A percentile compares a stretch with the other conserved stretches of the same genome.
Conservation (phyloP, 1,284 basidiomycete genomes). For the Trichosporon sp. region DNA sequence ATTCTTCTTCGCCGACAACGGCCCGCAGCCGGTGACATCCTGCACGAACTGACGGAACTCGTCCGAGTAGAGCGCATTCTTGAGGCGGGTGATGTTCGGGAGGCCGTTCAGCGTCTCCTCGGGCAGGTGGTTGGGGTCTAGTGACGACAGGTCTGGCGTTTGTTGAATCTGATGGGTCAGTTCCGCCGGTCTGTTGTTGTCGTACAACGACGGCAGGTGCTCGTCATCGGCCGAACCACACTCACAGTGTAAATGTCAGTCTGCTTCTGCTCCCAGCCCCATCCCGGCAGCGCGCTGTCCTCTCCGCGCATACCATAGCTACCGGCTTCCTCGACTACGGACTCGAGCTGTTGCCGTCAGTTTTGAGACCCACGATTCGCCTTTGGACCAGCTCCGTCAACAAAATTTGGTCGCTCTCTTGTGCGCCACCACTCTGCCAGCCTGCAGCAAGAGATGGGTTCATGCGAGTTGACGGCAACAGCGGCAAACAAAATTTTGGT, state of each 20-base stretch:
- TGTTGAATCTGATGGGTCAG: slow-evolving; percentile 75
- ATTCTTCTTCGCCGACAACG: slow-evolving; percentile 85
- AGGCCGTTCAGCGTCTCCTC: slow-evolving; percentile 67
- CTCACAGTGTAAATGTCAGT: slow-evolving; percentile 97
- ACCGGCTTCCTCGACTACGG: slow-evolving; percentile 64
- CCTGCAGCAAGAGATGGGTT: neutral
- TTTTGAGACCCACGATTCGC: slow-evolving; percentile 24
- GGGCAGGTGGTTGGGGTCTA: slow-evolving; percentile 67
- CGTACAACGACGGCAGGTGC: neutral
- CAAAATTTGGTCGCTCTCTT: neutral
- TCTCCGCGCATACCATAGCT: slow-evolving; percentile 54
- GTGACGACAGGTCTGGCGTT: slow-evolving; percentile 94
- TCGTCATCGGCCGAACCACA: neutral
- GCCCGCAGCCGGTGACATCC: slow-evolving; percentile 88
- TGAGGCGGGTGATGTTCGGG: slow-evolving; percentile 75
- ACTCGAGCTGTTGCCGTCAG: slow-evolving; percentile 61
- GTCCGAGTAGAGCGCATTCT: slow-evolving; percentile 88
- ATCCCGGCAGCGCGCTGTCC: slow-evolving; percentile 54
- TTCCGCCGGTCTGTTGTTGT: neutral
- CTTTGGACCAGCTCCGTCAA: neutral
- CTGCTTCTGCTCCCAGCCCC: slow-evolving; percentile 91
- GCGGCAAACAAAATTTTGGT: slow-evolving; percentile 18
- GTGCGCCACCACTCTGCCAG: neutral
- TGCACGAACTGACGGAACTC: slow-evolving; percentile 83
- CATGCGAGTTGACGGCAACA: neutral